Percentiles rank a stretch among this genome's conserved stretches.
These are phyloP conservation scores for Angomonas desouzai DNA, from an alignment of 208 protist genomes.

Conservation along the genomic window DNA sequence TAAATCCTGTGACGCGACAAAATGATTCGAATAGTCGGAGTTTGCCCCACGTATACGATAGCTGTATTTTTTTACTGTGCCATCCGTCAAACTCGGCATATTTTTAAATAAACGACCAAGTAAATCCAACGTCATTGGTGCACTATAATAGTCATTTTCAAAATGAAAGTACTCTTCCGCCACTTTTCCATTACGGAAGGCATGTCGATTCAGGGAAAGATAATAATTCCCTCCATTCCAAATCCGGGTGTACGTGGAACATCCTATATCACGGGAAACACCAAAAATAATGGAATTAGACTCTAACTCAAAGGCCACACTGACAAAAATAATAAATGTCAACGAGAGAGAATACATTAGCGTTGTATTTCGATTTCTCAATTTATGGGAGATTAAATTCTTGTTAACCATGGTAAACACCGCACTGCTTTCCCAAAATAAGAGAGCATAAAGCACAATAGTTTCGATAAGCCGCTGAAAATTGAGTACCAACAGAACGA, in stretches of 20 bases:
- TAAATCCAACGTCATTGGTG: not conserved
- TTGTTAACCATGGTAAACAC: conserved; percentile 73
- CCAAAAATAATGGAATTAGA: conserved; percentile 38
- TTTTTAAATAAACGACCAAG: not conserved
- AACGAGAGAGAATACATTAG: conserved; percentile 92
- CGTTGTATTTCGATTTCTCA: conserved; percentile 92
- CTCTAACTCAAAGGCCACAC: conserved; percentile 78
- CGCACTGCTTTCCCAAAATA: conserved; percentile 84
- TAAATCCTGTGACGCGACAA: not conserved
- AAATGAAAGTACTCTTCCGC: not conserved
- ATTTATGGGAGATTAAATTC: conserved; percentile 87
- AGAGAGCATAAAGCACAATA: conserved; percentile 32
- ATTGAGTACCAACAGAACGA: conserved; percentile 90
- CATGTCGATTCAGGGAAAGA: not conserved
- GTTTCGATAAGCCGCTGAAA: conserved; percentile 79
- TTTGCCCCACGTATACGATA: not conserved
- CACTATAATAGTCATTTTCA: not conserved
- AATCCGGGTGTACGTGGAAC: not conserved
- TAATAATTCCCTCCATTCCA: not conserved
- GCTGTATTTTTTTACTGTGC: not conserved
- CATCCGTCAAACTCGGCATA: not conserved
- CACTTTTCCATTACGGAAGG: not conserved
- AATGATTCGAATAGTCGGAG: not conserved
- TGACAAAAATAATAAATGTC: conserved; percentile 92
- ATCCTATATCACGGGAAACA: conserved; percentile 19